Evolutionary conservation across 2,329 filamentous ascomycete species (phyloP).

Genomic region (Colletotrichum sp.): DNA sequence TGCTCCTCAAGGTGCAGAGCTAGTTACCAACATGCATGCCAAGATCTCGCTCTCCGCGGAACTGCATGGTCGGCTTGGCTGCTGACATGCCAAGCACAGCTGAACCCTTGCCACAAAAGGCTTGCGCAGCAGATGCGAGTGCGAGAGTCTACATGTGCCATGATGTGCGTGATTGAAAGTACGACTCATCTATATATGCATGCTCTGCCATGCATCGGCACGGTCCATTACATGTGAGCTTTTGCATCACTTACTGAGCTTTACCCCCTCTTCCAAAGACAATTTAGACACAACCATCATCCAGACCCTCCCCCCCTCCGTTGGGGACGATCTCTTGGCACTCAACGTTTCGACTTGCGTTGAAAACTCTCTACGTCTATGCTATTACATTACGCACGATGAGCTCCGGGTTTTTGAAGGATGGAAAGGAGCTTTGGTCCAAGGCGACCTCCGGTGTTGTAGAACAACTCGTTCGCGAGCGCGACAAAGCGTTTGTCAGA

Average conservation of each 20-base stretch:
- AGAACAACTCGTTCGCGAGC: not conserved
- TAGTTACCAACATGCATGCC: not conserved
- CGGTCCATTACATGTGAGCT: not conserved
- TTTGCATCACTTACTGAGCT: not conserved
- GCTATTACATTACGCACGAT: not conserved
- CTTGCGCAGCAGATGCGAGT: not conserved
- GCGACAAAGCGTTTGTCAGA: not conserved
- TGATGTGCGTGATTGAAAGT: not conserved
- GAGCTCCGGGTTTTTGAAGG: not conserved
- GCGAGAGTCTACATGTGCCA: not conserved
- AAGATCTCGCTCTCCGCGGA: not conserved
- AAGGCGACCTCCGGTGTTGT: not conserved
- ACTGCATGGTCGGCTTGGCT: not conserved
- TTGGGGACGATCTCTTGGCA: not conserved
- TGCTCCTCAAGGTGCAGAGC: not conserved
- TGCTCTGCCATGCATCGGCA: not conserved
- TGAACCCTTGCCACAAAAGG: not conserved
- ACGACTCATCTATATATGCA: not conserved
- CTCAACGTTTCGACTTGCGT: not conserved
- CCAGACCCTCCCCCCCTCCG: not conserved
- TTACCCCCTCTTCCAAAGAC: not conserved
- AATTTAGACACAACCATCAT: not conserved
- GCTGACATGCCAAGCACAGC: slow-evolving; percentile 10
- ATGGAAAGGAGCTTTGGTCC: not conserved
- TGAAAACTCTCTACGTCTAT: not conserved